phyloP scores from a whole-genome alignment of 768 basidiomycete genomes.

The Mycena kentingensis region DNA sequence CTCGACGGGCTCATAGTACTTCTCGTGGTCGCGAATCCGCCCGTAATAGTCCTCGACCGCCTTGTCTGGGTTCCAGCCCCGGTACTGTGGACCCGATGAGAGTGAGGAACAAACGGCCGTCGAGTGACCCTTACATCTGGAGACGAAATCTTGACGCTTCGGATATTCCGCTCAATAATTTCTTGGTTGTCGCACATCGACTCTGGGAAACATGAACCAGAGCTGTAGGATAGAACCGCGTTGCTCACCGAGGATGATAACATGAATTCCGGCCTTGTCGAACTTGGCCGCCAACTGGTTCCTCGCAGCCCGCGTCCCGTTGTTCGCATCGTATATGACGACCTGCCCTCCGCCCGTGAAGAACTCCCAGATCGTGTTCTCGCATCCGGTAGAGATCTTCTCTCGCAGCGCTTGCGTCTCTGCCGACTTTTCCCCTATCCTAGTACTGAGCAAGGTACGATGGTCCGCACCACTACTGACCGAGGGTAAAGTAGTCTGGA shows the following conservation, averaged over 20 bases:
- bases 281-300: conserved; percentile 82
- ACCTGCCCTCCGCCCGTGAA: conserved; percentile 90
- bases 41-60: conserved; percentile 90
- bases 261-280: conserved; percentile 83
- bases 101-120: conserved; percentile 6
- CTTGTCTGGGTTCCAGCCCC: conserved; percentile 87
- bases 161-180: conserved; percentile 91
- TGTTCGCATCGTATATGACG: conserved; percentile 98
- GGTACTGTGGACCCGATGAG: conserved; percentile 59
- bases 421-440: conserved; percentile 69
- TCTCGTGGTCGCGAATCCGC: conserved; percentile 87
- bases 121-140: conserved; percentile 72
- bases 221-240: neutral
- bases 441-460: conserved; percentile 2
- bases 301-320: conserved; percentile 70
- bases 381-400: conserved; percentile 79
- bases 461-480: conserved; percentile 37
- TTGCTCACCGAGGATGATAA: conserved; percentile 82
- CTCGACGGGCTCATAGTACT: conserved; percentile 87
- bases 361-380: conserved; percentile 86
- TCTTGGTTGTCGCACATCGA: conserved; percentile 89
- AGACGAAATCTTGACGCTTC: conserved; percentile 96
- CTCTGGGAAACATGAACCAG: conserved; percentile 49
- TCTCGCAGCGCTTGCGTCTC: conserved; percentile 80
- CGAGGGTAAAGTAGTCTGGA: conserved; percentile 87